Evolutionary conservation across 768 basidiomycete genomes (phyloP), one percentile per base, ranked within the genome.

Genomic region (Thelephora ganbajun): DNA sequence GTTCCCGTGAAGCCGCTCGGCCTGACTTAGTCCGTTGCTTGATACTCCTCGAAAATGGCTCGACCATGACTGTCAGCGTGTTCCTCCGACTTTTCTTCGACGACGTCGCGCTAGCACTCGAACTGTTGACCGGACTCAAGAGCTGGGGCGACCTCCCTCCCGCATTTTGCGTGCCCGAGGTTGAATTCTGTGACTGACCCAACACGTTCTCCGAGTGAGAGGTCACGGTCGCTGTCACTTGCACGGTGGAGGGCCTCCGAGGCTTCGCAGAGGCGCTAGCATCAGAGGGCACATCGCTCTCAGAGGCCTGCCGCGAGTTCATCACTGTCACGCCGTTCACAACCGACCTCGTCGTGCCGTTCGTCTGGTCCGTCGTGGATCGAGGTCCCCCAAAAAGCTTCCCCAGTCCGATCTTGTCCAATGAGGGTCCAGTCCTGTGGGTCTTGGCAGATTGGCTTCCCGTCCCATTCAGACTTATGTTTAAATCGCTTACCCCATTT

Each of bases 31-130:
- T 44, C 35, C 60, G 60, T 16, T 42, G 51, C 58, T 76, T 71
- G 50, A 71, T 71, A 0, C 73, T 54, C 36, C 77, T 71, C 47
- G 70, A 73, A 53, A 91, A 66, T 6, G 85, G 83, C 58, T 87
- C 84, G 1, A 87, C 83, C 77, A 91, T 87, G 35, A 92, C 76
- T 0, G 83, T 89, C 52, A 96, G 70, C 0, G 91, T 93, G 63
- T 86, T 91, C 55, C 89, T 66, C 57, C 82, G 70, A 51, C 65
- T 70, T 63, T 79, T 79, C 69, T 77, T 88, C 35, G 64, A 66
- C 18, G 57, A 55, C 6, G 57, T 56, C 19, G 52, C 47, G 47
- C 59, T 50, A 50, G 58, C 56, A 44, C 54, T 53, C 45, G 48
- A 48, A 34, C 56, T 43, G 26, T 62, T 59, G 14, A 57, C 56